Evolutionary conservation across 225 moss, liverwort and hornwort species (phyloP).

Genomic region (Bryoerythrophyllum caledonicum): DNA sequence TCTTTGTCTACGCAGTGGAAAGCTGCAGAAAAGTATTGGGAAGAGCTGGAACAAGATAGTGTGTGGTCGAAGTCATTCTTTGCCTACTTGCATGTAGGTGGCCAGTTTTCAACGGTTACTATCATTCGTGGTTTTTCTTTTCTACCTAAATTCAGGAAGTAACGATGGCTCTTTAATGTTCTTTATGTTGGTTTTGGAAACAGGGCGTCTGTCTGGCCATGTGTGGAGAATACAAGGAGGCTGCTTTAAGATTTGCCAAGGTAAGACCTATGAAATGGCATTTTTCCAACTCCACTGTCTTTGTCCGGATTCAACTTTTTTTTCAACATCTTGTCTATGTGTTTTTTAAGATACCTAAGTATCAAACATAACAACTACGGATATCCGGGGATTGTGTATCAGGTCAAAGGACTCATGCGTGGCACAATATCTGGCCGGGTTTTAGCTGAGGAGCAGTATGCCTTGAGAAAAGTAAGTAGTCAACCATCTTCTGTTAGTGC

Average conservation of each 20-base stretch:
- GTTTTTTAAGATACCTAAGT: not conserved
- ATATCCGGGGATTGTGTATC: not conserved
- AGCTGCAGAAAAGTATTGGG: slow-evolving; percentile 85
- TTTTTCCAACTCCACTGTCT: not conserved
- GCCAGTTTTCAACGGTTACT: slow-evolving; percentile 4
- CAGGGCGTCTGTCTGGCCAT: slow-evolving; percentile 91
- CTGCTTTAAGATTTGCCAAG: slow-evolving; percentile 70
- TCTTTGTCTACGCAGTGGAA: slow-evolving; percentile 61
- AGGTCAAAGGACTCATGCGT: slow-evolving; percentile 92
- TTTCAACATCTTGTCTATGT: not conserved
- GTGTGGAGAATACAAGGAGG: slow-evolving; percentile 74
- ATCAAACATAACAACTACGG: not conserved
- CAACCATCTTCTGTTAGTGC: not conserved
- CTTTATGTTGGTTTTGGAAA: slow-evolving; percentile 28
- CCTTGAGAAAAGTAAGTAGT: slow-evolving; percentile 82
- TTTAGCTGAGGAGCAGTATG: slow-evolving; percentile 96
- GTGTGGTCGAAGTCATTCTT: slow-evolving; percentile 95
- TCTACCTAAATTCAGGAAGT: not conserved
- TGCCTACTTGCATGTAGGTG: slow-evolving; percentile 77
- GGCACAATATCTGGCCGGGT: slow-evolving; percentile 91
- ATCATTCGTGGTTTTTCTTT: not conserved
- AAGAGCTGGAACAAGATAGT: slow-evolving; percentile 85
- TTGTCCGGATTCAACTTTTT: not conserved
- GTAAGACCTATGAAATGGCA: slow-evolving; percentile 28
- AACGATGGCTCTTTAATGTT: not conserved